A percentile compares a stretch with the other conserved stretches of the same genome.
Conservation (phyloP, 805 yeast species). For the Vanderwaltozyma yarrowii region DNA sequence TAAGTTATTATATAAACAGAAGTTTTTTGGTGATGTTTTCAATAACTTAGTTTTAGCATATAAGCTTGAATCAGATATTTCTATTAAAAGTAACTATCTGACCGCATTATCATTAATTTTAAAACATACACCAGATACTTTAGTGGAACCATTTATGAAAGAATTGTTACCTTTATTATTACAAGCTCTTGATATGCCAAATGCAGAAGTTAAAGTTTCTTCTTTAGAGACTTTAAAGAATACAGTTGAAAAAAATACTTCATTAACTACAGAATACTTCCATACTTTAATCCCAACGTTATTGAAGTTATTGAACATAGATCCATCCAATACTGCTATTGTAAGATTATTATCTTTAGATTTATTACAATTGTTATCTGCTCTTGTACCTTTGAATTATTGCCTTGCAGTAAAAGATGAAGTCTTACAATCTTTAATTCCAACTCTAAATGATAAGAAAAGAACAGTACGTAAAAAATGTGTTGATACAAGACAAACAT, state of each 20-base stretch:
- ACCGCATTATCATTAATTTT: constrained; percentile 59
- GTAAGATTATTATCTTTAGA: constrained; percentile 50
- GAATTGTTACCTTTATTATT: constrained; percentile 62
- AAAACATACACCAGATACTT: constrained; percentile 50
- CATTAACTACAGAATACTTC: constrained; percentile 43
- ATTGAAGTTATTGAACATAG: constrained; percentile 24
- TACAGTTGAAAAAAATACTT: constrained; percentile 46
- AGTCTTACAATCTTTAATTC: constrained; percentile 39
- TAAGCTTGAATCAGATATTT: constrained; percentile 19
- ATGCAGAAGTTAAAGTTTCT: constrained; percentile 44
- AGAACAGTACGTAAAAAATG: constrained; percentile 69
- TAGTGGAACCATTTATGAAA: constrained; percentile 54
- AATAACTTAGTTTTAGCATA: constrained; percentile 45
- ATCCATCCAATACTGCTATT: constrained; percentile 31
- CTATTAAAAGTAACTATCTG: constrained; percentile 42
- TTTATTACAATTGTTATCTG: constrained; percentile 43
- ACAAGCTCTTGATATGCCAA: constrained; percentile 45
- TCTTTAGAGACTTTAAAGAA: constrained; percentile 50
- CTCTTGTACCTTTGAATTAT: constrained; percentile 30
- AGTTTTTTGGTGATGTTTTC: constrained; percentile 52
- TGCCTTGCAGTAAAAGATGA: constrained; percentile 42
- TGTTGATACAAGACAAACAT: constrained; percentile 69
- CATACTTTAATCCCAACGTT: constrained; percentile 48
- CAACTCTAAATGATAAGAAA: constrained; percentile 59
- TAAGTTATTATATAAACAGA: constrained; percentile 69